Base-by-base conservation (phyloP, 768 basidiomycete species). In the Rubroboletus satanas region DNA sequence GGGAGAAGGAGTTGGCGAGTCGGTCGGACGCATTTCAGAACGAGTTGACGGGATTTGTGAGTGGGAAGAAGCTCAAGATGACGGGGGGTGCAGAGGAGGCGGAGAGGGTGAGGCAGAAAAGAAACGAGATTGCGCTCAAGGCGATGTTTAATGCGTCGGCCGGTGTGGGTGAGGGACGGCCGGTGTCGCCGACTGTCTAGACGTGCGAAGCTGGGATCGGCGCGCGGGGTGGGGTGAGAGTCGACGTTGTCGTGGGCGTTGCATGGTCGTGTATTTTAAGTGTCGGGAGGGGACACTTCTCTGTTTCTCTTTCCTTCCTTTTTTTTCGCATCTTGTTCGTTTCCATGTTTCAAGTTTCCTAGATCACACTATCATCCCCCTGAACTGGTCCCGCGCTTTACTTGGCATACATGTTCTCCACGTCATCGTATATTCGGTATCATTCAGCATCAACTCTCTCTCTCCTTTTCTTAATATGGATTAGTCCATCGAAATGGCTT, bases 71-170 rank as follows among this genome's bases (percentile, higher is more conserved):
- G 75, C 73, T 99, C 69, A 91, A 84, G 78, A 88, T 93, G 90
- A 99, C 95, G 17, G 96, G 95, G 28, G 95, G 93, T 14, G 88
- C 92, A 23, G 92, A 95, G 70, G 93, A 96, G 74, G 81, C 76
- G 23, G 96, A 99, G 74, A 79, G 96, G 53, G 79, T 95, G 62
- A 77, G 95, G 62, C 88, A 93, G 77, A 83, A 83, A 68, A 78
- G 84, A 71, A 92, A 90, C 66, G 93, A 94, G 50, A 71, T 83
- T 74, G 85, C 91, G 21, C 73, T 98, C 60, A 93, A 88, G 75
- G 89, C 90, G 31, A 96, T 98, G 91, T 94, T 94, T 67, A 79
- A 68, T 33, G 56, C 56, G 31, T 60, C 66, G 7, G 41, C 26
- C 5, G 26, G 26, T 26, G 28, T 43, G 66, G 36, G 29, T 5